Evolutionary conservation across 1,139 yeast genomes (phyloP).

Genomic region (Pichia sp.): DNA sequence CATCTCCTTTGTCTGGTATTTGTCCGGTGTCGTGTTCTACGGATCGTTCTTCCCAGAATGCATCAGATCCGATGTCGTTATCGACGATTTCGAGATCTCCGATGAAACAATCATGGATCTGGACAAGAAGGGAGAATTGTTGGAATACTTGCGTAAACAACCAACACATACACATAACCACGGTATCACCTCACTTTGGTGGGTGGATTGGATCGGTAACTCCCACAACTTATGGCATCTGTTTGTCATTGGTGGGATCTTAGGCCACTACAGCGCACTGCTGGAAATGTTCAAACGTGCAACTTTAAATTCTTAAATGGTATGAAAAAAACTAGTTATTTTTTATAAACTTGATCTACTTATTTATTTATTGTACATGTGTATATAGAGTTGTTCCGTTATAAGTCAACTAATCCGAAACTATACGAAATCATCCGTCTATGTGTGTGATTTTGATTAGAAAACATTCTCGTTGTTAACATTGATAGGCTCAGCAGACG

Average conservation of each 20-base stretch:
- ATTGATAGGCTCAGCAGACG: slow-evolving; percentile 17
- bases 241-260: slow-evolving; percentile 81
- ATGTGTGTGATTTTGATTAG: background rate
- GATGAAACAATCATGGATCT: slow-evolving; percentile 44
- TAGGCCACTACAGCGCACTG: slow-evolving; percentile 81
- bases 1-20: slow-evolving; percentile 71
- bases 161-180: slow-evolving; percentile 47
- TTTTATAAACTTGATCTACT: background rate
- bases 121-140: slow-evolving; percentile 38
- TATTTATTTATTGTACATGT: background rate
- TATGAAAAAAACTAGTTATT: background rate
- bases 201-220: slow-evolving; percentile 72
- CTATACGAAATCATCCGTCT: too few relatives aligned
- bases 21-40: slow-evolving; percentile 82
- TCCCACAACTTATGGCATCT: slow-evolving; percentile 96
- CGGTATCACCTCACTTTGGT: slow-evolving; percentile 67
- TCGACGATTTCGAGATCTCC: slow-evolving; percentile 43
- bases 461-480: slow-evolving; percentile 2
- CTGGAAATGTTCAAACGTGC: slow-evolving; percentile 57
- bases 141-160: slow-evolving; percentile 51
- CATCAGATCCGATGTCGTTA: slow-evolving; percentile 64
- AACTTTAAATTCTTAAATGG: background rate
- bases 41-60: slow-evolving; percentile 91
- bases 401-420: too few relatives aligned
- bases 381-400: background rate